Base-by-base conservation (phyloP, 2,329 filamentous ascomycete species). In the Talaromyces sp. region DNA sequence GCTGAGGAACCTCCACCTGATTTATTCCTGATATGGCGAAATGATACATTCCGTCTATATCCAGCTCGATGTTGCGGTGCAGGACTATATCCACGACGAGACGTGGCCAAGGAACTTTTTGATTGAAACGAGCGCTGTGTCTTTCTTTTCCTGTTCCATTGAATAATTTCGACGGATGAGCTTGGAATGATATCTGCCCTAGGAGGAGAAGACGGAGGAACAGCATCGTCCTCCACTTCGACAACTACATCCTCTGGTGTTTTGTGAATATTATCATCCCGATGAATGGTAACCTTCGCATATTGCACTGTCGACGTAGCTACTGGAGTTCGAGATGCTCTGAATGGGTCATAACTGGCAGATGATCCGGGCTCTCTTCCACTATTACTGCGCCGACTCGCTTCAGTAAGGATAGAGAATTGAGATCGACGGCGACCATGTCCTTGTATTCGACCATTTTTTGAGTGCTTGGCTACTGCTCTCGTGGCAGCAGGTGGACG, bases 341-440 rank as follows among this genome's bases (percentile, higher is more conserved):
- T 87, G 75, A 90, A 96, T 0, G 93, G 92, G 74, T 97, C 93
- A 71, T 96, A 96, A 76, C 90, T 95, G 3, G 72, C 72, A 24
- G 75, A 76, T 2, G 78, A 79, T 39, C 70, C 75, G 1, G 83
- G 80, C 39, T 81, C 78, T 64, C 83, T 82, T 45, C 80, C 79
- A 60, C 84, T 82, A 66, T 78, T 82, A 58, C 81, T 79, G 0
- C 77, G 79, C 56, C 79, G 78, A 61, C 83, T 77, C 63, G 83
- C 81, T 64, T 86, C 81, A 41, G 85, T 85, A 63, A 85, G 76
- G 62, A 86, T 83, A 1, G 85, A 86, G 68, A 83, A 85, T 50
- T 83, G 82, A 4, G 85, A 87, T 57, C 83, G 79, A 7, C 82
- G 80, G 54, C 82, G 81, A 3, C 69, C 66, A 39, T 66, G 70